Conservation (phyloP, 139 green algal species). For the Chlorella sp. region DNA sequence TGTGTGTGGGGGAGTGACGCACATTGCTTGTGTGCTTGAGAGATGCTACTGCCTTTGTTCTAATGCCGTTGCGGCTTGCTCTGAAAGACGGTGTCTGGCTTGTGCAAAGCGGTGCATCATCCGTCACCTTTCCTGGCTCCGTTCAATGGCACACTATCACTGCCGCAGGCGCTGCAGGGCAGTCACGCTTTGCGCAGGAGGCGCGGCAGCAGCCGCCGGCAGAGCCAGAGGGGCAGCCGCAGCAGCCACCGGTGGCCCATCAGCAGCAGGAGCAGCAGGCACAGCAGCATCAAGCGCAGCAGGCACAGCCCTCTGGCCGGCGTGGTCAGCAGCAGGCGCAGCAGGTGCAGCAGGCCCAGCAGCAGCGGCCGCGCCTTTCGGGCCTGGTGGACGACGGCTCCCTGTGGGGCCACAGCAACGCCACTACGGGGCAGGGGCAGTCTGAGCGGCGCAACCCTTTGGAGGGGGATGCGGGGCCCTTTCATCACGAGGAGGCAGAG, state of each 20-base stretch:
- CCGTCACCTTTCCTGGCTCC: background rate
- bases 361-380: background rate
- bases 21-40: background rate
- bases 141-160: too few species aligned
- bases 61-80: background rate
- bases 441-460: conserved; percentile 7
- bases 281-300: too few species aligned
- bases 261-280: background rate
- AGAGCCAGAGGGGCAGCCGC: background rate
- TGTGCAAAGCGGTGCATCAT: background rate
- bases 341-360: conserved; percentile 11
- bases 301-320: background rate
- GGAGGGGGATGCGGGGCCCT: conserved; percentile 16
- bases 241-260: too few species aligned
- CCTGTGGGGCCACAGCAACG: background rate
- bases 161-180: background rate
- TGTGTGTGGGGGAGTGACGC: background rate
- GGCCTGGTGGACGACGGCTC: conserved; percentile 12
- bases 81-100: background rate
- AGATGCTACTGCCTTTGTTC: background rate
- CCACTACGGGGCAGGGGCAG: background rate
- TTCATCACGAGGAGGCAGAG: conserved; percentile 14
- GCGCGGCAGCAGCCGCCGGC: conserved; percentile 40
- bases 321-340: background rate
- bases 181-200: conserved; percentile 17